These are phyloP conservation scores for Wickerhamomyces mucosus DNA, from an alignment of 805 yeast genomes.

Conservation along the genomic window DNA sequence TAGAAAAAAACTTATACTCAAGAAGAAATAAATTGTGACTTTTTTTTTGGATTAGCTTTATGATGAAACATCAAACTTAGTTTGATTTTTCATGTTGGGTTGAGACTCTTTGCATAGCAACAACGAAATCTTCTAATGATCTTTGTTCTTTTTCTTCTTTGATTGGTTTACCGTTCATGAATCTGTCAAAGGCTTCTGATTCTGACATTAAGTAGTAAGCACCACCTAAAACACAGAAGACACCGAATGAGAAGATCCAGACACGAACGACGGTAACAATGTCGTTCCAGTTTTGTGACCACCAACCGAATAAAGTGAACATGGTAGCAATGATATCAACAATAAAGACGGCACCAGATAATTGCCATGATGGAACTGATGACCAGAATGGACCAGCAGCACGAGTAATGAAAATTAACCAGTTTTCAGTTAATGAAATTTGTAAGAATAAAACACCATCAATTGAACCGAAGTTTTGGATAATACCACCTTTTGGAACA, in stretches of 20 bases:
- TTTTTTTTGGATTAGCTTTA: no score
- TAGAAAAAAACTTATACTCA: slow-evolving; percentile 1
- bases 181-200: slow-evolving; percentile 70
- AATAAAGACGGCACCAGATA: slow-evolving; percentile 83
- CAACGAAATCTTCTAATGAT: slow-evolving; percentile 76
- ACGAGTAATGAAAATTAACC: slow-evolving; percentile 95
- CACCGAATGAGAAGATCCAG: slow-evolving; percentile 95
- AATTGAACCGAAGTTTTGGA: slow-evolving; percentile 90
- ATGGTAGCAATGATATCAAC: slow-evolving; percentile 89
- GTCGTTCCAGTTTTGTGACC: slow-evolving; percentile 97
- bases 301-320: slow-evolving; percentile 94
- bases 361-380: slow-evolving; percentile 92
- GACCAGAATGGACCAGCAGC: slow-evolving; percentile 99
- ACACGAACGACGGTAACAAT: slow-evolving; percentile 89
- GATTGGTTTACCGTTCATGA: slow-evolving; percentile 72
- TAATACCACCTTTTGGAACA: slow-evolving; percentile 83
- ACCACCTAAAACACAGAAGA: slow-evolving; percentile 95
- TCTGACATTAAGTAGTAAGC: slow-evolving; percentile 88
- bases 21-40: slow-evolving; percentile 3
- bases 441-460: slow-evolving; percentile 92
- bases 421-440: slow-evolving; percentile 91
- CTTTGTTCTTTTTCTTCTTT: slow-evolving; percentile 49
- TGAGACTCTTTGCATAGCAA: slow-evolving; percentile 82
- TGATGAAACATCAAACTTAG: no score
- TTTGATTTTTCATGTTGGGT: slow-evolving; percentile 81